Evolutionary conservation across 257 asterid genomes (phyloP), one percentile per base, ranked within the genome.

Genomic region (Datura wrightii): DNA sequence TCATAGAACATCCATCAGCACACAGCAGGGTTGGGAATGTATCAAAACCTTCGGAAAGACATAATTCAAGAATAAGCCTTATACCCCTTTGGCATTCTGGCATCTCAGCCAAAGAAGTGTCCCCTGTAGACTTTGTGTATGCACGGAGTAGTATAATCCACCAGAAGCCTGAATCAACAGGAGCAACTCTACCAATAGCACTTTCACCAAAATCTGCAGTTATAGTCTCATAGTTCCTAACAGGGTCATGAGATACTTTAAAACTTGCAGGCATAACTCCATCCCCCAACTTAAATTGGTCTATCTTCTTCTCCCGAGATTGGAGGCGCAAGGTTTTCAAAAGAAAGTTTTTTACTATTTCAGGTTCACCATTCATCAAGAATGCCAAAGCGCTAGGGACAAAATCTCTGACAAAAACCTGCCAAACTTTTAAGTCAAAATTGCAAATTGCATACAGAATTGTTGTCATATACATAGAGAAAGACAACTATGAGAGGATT

Each of bases 191-290:
- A 67, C 99, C 99, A 14, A 95, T 95, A 53, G 99, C 99, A 85
- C 93, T 93, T 82, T 94, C 99, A 9, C 99, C 99, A 69, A 95
- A 95, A 89, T 95, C 99, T 5, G 99, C 99, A 58, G 94, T 92
- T 82, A 95, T 76, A 3, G 99, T 94, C 63, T 95, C 99, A 5
- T 83, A 85, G 92, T 94, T 90, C 86, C 92, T 91, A 59, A 88
- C 93, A 0, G 97, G 98, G 82, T 95, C 97, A 8, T 95, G 99
- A 79, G 92, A 97, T 37, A 95, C 99, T 85, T 95, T 95, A 70
- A 95, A 95, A 90, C 99, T 95, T 50, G 99, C 99, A 0, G 99
- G 99, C 95, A 95, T 89, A 71, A 95, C 99, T 72, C 99, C 99
- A 11, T 96, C 94, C 6, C 98, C 98, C 84, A 95, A 86, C 69